Evolutionary conservation across 345 rosid species (phyloP).

Genomic region (Heritiera littoralis): DNA sequence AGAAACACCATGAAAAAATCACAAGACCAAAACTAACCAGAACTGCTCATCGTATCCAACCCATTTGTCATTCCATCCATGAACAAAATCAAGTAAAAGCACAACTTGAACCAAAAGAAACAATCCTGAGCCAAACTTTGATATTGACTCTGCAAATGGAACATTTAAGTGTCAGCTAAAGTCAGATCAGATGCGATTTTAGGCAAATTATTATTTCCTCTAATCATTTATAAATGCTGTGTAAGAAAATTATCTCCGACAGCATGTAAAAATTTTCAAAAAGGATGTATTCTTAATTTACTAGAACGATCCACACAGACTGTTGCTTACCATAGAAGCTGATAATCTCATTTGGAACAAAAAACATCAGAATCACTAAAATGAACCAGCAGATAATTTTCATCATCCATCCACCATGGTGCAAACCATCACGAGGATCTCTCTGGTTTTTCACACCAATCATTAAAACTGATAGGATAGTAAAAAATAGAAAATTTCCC

Average conservation of each 20-base stretch:
- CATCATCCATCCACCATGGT: slow-evolving; percentile 99
- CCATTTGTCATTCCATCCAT: slow-evolving; percentile 99
- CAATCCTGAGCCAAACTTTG: slow-evolving; percentile 95
- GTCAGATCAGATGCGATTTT: background rate
- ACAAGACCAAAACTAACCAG: slow-evolving; percentile 60
- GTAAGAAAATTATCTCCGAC: background rate
- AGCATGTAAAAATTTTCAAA: background rate
- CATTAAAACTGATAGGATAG: slow-evolving; percentile 76
- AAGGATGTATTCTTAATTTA: background rate
- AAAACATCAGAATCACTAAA: slow-evolving; percentile 88
- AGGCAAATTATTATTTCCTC: background rate
- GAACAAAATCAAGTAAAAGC: slow-evolving; percentile 96
- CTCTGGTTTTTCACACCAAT: slow-evolving; percentile 87
- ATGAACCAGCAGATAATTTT: slow-evolving; percentile 87
- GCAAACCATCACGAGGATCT: slow-evolving; percentile 96
- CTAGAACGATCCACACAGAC: background rate
- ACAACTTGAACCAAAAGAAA: slow-evolving; percentile 98
- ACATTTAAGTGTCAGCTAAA: slow-evolving; percentile 6
- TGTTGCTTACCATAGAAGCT: slow-evolving; percentile 72
- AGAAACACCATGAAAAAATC: background rate
- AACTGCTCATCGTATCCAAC: slow-evolving; percentile 94
- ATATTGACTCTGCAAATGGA: slow-evolving; percentile 61
- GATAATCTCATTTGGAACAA: slow-evolving; percentile 88
- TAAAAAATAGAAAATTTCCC: slow-evolving; percentile 91
- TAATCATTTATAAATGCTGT: slow-evolving; percentile 11